Conservation (phyloP, 2,329 filamentous ascomycete species). For the Colletotrichum spinosum region DNA sequence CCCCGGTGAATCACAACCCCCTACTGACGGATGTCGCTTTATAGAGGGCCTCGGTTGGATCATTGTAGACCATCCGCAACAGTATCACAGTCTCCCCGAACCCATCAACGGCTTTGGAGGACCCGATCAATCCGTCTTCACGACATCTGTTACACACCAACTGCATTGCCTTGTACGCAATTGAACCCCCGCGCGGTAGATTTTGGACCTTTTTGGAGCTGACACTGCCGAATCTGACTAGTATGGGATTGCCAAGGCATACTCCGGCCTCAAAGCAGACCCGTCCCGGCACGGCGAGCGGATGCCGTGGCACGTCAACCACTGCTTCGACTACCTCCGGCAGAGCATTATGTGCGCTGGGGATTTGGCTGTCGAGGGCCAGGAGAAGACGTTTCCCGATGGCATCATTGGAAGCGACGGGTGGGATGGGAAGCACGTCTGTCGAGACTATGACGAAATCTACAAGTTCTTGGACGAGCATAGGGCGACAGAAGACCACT, state of each 20-base stretch:
- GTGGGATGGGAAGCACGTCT: too few relatives aligned
- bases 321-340: slow-evolving; percentile 14
- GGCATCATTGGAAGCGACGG: too few relatives aligned
- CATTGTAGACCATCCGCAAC: slow-evolving; percentile 1
- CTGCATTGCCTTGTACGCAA: slow-evolving; percentile 7
- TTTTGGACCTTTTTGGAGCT: slow-evolving; percentile 2
- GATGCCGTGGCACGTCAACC: neutral
- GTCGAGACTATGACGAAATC: too few relatives aligned
- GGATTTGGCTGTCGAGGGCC: slow-evolving; percentile 3
- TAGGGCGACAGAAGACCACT: too few relatives aligned
- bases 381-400: neutral
- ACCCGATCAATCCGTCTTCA: neutral
- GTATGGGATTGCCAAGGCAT: too few relatives aligned
- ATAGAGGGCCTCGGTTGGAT: neutral
- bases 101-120: neutral
- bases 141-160: slow-evolving; percentile 3
- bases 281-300: too few relatives aligned
- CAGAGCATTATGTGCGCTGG: slow-evolving; percentile 5
- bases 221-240: neutral
- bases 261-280: too few relatives aligned
- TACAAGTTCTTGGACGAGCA: too few relatives aligned
- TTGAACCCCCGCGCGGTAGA: neutral
- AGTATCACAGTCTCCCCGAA: neutral
- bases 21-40: neutral
- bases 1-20: too few relatives aligned